Evolutionary conservation across 139 green algal genomes (phyloP), one percentile per base, ranked within the genome.

Genomic region (Pseudopediastrum boryanum): DNA sequence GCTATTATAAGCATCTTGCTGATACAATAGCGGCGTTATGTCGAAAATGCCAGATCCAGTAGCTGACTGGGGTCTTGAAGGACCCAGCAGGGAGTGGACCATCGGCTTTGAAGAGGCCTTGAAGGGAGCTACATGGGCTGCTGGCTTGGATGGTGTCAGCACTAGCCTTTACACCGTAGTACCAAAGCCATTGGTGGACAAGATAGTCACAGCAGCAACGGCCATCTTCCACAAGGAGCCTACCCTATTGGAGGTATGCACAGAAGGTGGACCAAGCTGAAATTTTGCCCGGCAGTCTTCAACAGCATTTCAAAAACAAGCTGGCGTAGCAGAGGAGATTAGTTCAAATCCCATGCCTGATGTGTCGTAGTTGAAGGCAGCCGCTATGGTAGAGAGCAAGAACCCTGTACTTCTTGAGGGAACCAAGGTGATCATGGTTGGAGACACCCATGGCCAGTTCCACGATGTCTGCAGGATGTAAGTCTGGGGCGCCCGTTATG

Each of bases 371-470:
- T 58, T 58, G 48, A 25, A 64, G 54, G n/a, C n/a, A n/a, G n/a
- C n/a, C n/a, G n/a, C n/a, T n/a, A n/a, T n/a, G n/a, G n/a, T n/a
- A n/a, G n/a, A n/a, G n/a, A n/a, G n/a, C n/a, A 9, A 38, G n/a
- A 64, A 64, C 8, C 54, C 54, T 27, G 5, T 6, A 8, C n/a
- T 7, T 25, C 54, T 64, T 13, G 61, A 82, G 36, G 52, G 78
- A 2, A 27, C 38, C 16, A 80, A 85, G 27, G 82, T 92, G 1
- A 81, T 77, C 5, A 89, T 98, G 2, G 92, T 98, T 3, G 94
- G 94, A 2, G 94, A 98, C 64, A 98, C 94, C 6, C 94, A 98
- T 71, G 94, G 94, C 21, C 94, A 98, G 62, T 94, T 93, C 64
- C 91, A 94, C 54, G 94, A 98, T 44, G 85, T 97, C 4, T 83